Conservation (phyloP, 225 moss, liverwort and hornwort species). For the Sphagnum tenellum region DNA sequence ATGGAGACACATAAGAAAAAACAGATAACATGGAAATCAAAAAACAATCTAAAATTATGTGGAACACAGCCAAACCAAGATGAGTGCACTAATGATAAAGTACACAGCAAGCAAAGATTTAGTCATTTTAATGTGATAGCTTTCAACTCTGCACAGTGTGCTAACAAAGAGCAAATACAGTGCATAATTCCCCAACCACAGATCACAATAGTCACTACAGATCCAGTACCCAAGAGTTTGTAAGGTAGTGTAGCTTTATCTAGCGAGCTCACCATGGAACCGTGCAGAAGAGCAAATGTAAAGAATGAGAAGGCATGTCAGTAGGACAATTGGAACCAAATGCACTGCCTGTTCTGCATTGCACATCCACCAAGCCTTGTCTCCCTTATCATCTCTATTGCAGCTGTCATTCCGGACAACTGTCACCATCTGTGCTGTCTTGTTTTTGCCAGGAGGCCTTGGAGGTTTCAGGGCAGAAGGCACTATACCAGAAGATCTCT, state of each 20-base stretch:
- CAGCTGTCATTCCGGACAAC: slow-evolving; percentile 1
- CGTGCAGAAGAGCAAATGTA: slow-evolving; percentile 20
- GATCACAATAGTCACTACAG: background rate
- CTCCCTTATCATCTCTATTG: slow-evolving; percentile 14
- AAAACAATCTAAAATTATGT: too few relatives aligned
- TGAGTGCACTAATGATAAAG: too few relatives aligned
- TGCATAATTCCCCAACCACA: too few relatives aligned
- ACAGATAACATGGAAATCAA: too few relatives aligned
- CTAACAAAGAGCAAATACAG: too few relatives aligned
- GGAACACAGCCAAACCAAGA: background rate
- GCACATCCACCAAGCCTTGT: slow-evolving; percentile 15
- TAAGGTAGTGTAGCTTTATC: too few relatives aligned
- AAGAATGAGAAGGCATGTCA: slow-evolving; percentile 20
- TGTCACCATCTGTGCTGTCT: slow-evolving; percentile 3
- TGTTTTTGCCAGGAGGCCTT: slow-evolving; percentile 8
- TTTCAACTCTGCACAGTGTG: too few relatives aligned
- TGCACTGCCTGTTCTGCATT: slow-evolving; percentile 26
- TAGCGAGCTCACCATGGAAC: slow-evolving; percentile 11
- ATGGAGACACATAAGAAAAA: too few relatives aligned
- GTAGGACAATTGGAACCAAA: slow-evolving; percentile 17
- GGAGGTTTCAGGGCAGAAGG: slow-evolving; percentile 16
- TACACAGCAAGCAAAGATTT: too few relatives aligned
- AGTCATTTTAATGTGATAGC: too few relatives aligned
- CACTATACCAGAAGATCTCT: slow-evolving; percentile 6
- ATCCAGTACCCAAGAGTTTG: background rate